Evolutionary conservation across 2,329 filamentous ascomycete species (phyloP), one percentile per base, ranked within the genome.

Genomic region (Ophiocordyceps unilateralis): DNA sequence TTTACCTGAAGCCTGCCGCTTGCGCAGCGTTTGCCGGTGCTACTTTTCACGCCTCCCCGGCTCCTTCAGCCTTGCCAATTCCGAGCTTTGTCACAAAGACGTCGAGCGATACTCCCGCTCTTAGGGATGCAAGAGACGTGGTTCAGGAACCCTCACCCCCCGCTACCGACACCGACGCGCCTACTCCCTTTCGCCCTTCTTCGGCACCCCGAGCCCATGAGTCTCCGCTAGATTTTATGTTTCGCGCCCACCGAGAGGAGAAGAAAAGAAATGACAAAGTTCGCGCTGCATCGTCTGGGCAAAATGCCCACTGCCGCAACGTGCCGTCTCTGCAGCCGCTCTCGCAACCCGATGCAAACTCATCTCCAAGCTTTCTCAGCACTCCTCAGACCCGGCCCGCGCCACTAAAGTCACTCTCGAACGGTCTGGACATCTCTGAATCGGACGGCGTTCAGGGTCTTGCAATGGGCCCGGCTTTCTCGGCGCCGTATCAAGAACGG

Each of bases 31-130:
- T 94, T 62, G 91, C 91, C 34, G 91, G 89, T 14, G 83, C 89
- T 28, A 93, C 87, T 5, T 98, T 96, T 59, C 88, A 95, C 60
- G 84, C 87, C 36, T 96, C 91, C 9, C 91, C 91, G 19, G 89
- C 88, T 2, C 83, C 91, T 1, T 93, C 87, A 9, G 79, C 86
- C 21, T 69, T 98, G 26, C 91, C 91, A 1, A 82, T 95, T 45
- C 91, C 91, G 11, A 93, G 82, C 55, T 94, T 95, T 59, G 75
- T 69, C 28, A 81, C 82, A 23, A 88, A 82, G 53, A 78, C 84
- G 0, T 70, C 83, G 12, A 78, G 79, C 4, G 79, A 82, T 45
- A 79, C 78, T 4, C 75, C 71, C 6, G 47, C 48, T 40, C 40
- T 49, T 36, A 50, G 41, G 53, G 60, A 46, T 51, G 62, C 44